phyloP scores from a whole-genome alignment of 2,329 filamentous ascomycete species.

The Cryphonectria parasitica region DNA sequence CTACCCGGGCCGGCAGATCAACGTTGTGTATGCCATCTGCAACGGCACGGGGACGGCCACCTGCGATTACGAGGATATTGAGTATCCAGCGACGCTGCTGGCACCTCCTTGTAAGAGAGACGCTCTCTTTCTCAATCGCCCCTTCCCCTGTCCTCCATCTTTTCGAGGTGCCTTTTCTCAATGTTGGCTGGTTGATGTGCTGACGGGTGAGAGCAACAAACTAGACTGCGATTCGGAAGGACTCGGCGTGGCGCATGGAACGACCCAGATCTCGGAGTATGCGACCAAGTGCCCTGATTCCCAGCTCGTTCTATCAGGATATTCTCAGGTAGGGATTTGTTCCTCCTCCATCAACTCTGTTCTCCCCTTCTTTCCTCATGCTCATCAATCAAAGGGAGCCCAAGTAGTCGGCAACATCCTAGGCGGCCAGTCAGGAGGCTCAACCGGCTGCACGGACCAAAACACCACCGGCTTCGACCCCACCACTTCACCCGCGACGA shows the following conservation, averaged over 20 bases:
- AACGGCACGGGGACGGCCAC: constrained; percentile 14
- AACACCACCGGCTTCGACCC: constrained; percentile 16
- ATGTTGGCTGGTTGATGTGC: neutral
- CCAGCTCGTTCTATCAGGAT: constrained; percentile 22
- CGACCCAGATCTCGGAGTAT: constrained; percentile 24
- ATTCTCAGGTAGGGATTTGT: constrained; percentile 15
- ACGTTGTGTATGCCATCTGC: constrained; percentile 20
- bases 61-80: constrained; percentile 25
- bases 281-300: constrained; percentile 16
- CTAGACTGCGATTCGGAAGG: constrained; percentile 21
- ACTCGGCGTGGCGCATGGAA: constrained; percentile 19
- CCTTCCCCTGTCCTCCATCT: neutral
- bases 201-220: neutral
- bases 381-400: constrained; percentile 16
- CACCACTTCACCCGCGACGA: constrained; percentile 7
- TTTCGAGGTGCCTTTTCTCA: neutral
- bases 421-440: constrained; percentile 24
- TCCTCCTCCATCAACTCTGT: neutral
- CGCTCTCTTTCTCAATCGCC: neutral
- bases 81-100: constrained; percentile 14
- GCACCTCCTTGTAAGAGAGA: constrained; percentile 14
- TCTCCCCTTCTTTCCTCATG: no score
- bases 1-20: constrained; percentile 24
- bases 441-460: constrained; percentile 22
- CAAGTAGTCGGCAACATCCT: constrained; percentile 27